A percentile compares a stretch with the other conserved stretches of the same genome.
phyloP scores from a whole-genome alignment of 179 eudicot genomes.

The Sideroxylon spinosum region DNA sequence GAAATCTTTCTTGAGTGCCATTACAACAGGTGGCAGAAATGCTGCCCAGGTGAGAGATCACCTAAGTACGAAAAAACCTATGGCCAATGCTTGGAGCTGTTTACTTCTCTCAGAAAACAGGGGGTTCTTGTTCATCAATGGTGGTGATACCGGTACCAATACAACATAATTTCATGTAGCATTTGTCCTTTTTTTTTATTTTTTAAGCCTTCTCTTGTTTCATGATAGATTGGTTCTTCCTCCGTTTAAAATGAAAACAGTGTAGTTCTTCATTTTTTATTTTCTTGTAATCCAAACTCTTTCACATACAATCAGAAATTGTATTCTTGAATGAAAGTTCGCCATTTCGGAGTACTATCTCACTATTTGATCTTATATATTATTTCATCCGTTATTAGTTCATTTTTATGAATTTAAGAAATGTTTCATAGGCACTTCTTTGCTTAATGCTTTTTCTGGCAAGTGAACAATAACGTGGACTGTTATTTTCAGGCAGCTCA shows the following conservation, averaged over 20 bases:
- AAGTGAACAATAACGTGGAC: not conserved
- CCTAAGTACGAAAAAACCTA: slow-evolving; percentile 46
- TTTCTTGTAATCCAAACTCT: not conserved
- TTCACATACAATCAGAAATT: not conserved
- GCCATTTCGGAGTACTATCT: not conserved
- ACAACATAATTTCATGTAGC: not conserved
- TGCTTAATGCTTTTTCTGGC: not conserved
- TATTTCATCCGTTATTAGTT: not conserved
- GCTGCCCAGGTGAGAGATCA: slow-evolving; percentile 69
- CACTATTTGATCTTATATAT: not conserved
- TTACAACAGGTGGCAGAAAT: slow-evolving; percentile 77
- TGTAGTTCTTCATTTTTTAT: not conserved
- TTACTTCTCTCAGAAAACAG: slow-evolving; percentile 35
- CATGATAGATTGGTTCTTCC: not conserved
- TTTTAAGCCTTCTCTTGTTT: not conserved
- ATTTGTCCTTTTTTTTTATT: not conserved
- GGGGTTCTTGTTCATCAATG: slow-evolving; percentile 57
- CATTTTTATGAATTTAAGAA: not conserved
- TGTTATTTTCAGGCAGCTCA: not conserved
- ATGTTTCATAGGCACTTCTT: not conserved
- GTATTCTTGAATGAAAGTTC: slow-evolving; percentile 8
- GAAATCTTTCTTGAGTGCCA: slow-evolving; percentile 64
- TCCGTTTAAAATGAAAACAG: not conserved
- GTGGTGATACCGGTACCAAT: slow-evolving; percentile 27
- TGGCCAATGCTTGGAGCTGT: slow-evolving; percentile 39